Evolutionary conservation across 495 filamentous ascomycete species (phyloP).

Genomic region (Cryomyces minteri): DNA sequence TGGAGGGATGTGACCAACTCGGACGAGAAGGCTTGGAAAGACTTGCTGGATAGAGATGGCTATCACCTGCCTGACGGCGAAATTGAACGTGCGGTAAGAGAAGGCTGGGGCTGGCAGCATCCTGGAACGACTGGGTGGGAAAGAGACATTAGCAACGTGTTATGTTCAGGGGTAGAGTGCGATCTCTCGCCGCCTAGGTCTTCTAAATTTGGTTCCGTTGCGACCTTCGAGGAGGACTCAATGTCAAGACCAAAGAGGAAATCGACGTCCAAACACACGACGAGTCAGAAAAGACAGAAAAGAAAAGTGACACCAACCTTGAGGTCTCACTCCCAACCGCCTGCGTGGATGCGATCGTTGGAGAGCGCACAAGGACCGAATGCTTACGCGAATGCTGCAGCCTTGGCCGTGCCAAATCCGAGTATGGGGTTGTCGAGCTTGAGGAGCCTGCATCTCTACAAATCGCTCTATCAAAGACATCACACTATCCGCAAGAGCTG

Average conservation of each 20-base stretch:
- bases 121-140: slow-evolving; percentile 60
- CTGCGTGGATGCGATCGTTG: slow-evolving; percentile 27
- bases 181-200: slow-evolving; percentile 1
- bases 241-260: slow-evolving; percentile 34
- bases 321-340: slow-evolving; percentile 13
- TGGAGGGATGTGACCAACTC: slow-evolving; percentile 83
- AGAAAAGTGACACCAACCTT: slow-evolving; percentile 20
- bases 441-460: slow-evolving; percentile 76
- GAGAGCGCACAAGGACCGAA: slow-evolving; percentile 56
- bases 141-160: slow-evolving; percentile 37
- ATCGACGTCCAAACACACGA: slow-evolving; percentile 25
- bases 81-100: slow-evolving; percentile 63
- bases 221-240: slow-evolving; percentile 9
- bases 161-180: not conserved
- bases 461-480: slow-evolving; percentile 86
- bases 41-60: slow-evolving; percentile 69
- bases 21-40: slow-evolving; percentile 92
- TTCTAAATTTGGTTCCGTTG: not conserved
- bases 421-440: slow-evolving; percentile 60
- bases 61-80: slow-evolving; percentile 67
- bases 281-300: slow-evolving; percentile 22
- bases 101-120: slow-evolving; percentile 99
- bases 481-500: slow-evolving; percentile 76
- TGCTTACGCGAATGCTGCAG: slow-evolving; percentile 67
- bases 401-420: slow-evolving; percentile 63